Percentiles rank a stretch among this genome's conserved stretches.
Evolutionary conservation across 768 basidiomycete species (phyloP).

Genomic region (Rhodotorula graminis): DNA sequence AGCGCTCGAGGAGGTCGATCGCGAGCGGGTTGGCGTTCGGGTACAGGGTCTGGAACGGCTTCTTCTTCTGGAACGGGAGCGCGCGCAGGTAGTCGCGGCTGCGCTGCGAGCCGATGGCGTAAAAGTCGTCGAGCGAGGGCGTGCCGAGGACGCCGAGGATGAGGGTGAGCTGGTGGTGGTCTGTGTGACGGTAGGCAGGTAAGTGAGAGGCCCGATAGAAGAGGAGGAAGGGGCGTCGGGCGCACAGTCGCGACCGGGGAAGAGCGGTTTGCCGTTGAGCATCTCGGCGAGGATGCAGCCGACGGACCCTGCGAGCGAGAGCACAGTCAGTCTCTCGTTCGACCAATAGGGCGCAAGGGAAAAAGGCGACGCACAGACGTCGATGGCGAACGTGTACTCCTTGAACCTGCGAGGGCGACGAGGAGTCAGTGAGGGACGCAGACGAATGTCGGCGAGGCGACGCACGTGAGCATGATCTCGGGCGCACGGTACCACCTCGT

Average conservation of each 20-base stretch:
- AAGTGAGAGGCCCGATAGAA: too few species aligned
- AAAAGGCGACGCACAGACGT: conserved; percentile 41
- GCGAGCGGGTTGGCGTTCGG: conserved; percentile 59
- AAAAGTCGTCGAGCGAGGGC: conserved; percentile 94
- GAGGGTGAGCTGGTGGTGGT: conserved; percentile 90
- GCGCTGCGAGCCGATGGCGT: conserved; percentile 85
- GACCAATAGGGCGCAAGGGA: too few species aligned
- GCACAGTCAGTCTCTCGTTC: not conserved
- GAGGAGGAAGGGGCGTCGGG: conserved; percentile 4
- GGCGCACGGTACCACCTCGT: conserved; percentile 99
- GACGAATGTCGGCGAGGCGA: not conserved
- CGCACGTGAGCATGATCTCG: conserved; percentile 87
- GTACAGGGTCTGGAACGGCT: conserved; percentile 76
- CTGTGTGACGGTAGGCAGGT: conserved; percentile 50
- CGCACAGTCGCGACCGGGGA: conserved; percentile 84
- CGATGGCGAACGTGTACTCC: conserved; percentile 80
- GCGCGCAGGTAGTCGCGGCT: conserved; percentile 94
- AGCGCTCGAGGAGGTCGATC: conserved; percentile 67
- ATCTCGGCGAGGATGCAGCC: conserved; percentile 67
- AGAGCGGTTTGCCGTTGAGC: conserved; percentile 92
- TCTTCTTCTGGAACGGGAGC: conserved; percentile 83
- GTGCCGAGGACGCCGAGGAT: conserved; percentile 97
- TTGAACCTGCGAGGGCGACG: conserved; percentile 59
- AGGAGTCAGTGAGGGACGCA: too few species aligned
- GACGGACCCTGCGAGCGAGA: conserved; percentile 45